Base-by-base conservation (phyloP, 75 land plant species). In the Selaginella moellendorffii region DNA sequence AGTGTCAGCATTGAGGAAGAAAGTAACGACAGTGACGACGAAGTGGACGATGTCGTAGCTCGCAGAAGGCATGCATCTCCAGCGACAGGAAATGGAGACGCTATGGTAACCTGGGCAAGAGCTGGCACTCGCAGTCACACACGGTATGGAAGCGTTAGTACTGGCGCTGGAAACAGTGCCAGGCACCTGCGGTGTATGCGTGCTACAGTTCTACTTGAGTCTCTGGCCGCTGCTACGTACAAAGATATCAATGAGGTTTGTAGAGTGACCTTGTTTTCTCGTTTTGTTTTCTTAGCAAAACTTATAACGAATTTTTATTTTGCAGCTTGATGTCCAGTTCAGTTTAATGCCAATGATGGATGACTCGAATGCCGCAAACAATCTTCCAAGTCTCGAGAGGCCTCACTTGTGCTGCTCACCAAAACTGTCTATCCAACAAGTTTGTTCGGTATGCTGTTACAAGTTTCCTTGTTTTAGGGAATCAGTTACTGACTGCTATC, bases 361-460 rank as follows among this genome's bases (percentile, higher is more conserved):
- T 14, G 46, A n/a, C 14, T 36, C 46, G 46, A 36, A 36, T 36
- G 5, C 46, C 10, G 46, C 5, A 5, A 36, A 36, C 10, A 36
- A 5, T 36, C 46, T 36, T 5, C 46, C 46, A n/a, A 36, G 46
- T 36, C 46, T 36, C 10, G 46, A 36, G 14, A 36, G 14, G 46
- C 46, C 46, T 5, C 46, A 36, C 46, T 36, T 30, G 65, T 28
- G 65, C 24, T 63, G 30, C n/a, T 19, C 58, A 2, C 77, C 85
- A 26, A 65, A 66, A 30, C 28, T 74, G 74, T 66, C 75, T 0
- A 54, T 80, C 10, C 27, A 54, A 54, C 79, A 77, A 26, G 20
- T 80, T 0, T 69, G 72, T 64, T 68, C 74, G 52, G 85, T 80
- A 60, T 17, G 36, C 63, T 27, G 2, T 25, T 62, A 12, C 18